A percentile compares a stretch with the other conserved stretches of the same genome.
Evolutionary conservation across 306 rosid species (phyloP).

Genomic region (Cucumis melo): DNA sequence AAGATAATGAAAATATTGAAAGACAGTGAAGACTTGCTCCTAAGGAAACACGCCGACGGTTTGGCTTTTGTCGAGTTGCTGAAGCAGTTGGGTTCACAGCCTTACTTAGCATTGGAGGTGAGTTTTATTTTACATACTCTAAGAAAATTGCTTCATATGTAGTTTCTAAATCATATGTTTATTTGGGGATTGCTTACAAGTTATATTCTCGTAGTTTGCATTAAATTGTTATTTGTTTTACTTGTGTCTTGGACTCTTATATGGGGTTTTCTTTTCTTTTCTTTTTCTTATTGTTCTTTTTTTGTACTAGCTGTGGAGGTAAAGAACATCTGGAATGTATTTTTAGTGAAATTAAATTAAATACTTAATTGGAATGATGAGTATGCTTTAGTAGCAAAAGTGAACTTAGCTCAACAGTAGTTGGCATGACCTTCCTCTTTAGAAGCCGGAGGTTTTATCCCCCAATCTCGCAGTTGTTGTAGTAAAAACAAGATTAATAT

Average conservation of each 20-base stretch:
- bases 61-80: conserved; percentile 27
- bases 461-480: too few species aligned
- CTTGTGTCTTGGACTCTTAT: not conserved
- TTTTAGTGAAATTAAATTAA: not conserved
- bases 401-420: too few species aligned
- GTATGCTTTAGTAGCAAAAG: not conserved
- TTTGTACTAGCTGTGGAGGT: not conserved
- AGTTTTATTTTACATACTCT: not conserved
- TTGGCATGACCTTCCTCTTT: too few species aligned
- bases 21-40: conserved; percentile 18
- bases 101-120: conserved; percentile 44
- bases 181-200: not conserved
- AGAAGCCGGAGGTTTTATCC: too few species aligned
- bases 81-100: conserved; percentile 32
- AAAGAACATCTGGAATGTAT: not conserved
- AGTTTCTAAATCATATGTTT: not conserved
- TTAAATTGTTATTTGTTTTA: not conserved
- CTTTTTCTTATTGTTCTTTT: not conserved
- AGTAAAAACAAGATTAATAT: not conserved
- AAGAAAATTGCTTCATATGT: not conserved
- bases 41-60: conserved; percentile 8
- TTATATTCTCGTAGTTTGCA: not conserved
- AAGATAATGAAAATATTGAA: conserved; percentile 19
- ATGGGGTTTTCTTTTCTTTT: not conserved
- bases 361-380: not conserved